These are phyloP conservation scores for Elongisporangium anandrum DNA, from an alignment of 352 stramenopile genomes.

Conservation along the genomic window DNA sequence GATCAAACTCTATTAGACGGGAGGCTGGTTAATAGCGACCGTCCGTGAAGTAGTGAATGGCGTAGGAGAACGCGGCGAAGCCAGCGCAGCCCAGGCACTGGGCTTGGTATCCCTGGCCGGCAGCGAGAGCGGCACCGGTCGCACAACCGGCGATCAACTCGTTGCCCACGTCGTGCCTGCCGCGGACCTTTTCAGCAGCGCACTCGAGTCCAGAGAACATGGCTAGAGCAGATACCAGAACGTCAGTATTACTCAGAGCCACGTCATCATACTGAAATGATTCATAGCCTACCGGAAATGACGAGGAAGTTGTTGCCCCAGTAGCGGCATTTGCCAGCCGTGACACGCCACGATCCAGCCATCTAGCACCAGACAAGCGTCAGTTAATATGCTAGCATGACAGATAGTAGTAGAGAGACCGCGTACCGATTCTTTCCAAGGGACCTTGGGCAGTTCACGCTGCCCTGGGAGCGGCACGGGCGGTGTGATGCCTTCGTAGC, in stretches of 20 bases:
- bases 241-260: neutral
- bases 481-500: conserved; percentile 84
- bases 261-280: neutral
- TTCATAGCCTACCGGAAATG: conserved; percentile 50
- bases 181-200: conserved; percentile 91
- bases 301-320: conserved; percentile 87
- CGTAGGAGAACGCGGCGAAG: conserved; percentile 90
- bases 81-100: conserved; percentile 92
- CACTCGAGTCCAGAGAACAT: conserved; percentile 96
- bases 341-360: conserved; percentile 61
- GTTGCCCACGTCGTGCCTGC: conserved; percentile 95
- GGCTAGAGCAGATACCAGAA: conserved; percentile 25
- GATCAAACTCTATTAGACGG: neutral
- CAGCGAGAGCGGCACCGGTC: conserved; percentile 93
- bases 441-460: conserved; percentile 73
- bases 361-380: conserved; percentile 27
- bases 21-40: conserved; percentile 49
- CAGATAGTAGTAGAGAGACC: neutral
- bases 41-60: conserved; percentile 87
- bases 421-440: conserved; percentile 68
- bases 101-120: conserved; percentile 90
- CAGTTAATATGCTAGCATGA: conserved; percentile 1
- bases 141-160: conserved; percentile 91
- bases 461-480: conserved; percentile 76
- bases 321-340: conserved; percentile 71